phyloP scores from a whole-genome alignment of 345 rosid genomes.

The Eucalyptus albens region DNA sequence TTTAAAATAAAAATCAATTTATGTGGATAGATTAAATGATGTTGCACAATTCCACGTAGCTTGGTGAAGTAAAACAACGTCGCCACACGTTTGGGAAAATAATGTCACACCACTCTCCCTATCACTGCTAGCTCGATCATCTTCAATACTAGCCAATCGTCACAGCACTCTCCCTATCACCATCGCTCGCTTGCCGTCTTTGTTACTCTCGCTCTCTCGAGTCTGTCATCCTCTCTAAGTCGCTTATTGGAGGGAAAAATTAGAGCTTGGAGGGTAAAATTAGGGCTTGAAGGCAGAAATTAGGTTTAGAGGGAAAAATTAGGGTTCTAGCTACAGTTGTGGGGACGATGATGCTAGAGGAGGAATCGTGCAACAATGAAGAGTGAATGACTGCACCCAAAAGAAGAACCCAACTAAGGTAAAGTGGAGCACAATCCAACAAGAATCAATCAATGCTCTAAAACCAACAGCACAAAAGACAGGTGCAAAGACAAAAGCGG shows the following conservation, averaged over 20 bases:
- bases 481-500: neutral
- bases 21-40: no score
- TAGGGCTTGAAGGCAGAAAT: neutral
- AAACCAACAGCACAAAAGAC: neutral
- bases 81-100: neutral
- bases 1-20: no score
- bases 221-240: no score
- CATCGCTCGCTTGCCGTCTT: rapidly evolving
- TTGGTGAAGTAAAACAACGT: neutral
- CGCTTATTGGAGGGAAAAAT: rapidly evolving
- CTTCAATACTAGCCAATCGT: neutral
- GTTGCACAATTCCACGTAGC: neutral
- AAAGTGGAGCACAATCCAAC: neutral
- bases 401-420: neutral
- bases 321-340: neutral
- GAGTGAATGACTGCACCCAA: neutral
- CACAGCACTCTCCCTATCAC: neutral
- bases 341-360: rapidly evolving
- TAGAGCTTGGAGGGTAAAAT: neutral
- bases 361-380: neutral
- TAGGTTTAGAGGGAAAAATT: neutral
- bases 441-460: neutral
- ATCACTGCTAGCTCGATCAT: neutral
- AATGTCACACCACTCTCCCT: neutral
- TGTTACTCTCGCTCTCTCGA: neutral